Evolutionary conservation across 495 filamentous ascomycete species (phyloP).

Genomic region (Penicillium argentinense): DNA sequence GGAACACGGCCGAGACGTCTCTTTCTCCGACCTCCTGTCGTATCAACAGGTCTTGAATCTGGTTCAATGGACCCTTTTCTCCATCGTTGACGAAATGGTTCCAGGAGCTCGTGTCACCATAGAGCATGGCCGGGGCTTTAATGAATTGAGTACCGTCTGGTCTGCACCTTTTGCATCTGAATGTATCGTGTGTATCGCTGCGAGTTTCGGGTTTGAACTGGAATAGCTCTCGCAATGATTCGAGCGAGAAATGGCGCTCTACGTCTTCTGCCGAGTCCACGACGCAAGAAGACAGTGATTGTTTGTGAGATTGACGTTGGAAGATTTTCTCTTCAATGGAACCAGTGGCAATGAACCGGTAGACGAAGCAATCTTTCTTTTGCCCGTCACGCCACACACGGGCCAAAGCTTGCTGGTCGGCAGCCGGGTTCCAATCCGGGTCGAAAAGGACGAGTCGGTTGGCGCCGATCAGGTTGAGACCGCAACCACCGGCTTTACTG

Average conservation of each 20-base stretch:
- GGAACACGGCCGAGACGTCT: slow-evolving; percentile 91
- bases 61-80: slow-evolving; percentile 62
- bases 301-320: slow-evolving; percentile 97
- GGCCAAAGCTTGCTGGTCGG: slow-evolving; percentile 95
- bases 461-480: slow-evolving; percentile 94
- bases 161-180: slow-evolving; percentile 96
- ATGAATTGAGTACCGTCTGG: slow-evolving; percentile 81
- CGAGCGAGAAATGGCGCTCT: slow-evolving; percentile 90
- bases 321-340: slow-evolving; percentile 99
- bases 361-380: slow-evolving; percentile 99
- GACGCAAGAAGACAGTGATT: slow-evolving; percentile 94
- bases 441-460: slow-evolving; percentile 97
- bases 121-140: slow-evolving; percentile 90
- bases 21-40: slow-evolving; percentile 78
- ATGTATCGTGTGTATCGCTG: slow-evolving; percentile 96
- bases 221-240: slow-evolving; percentile 87
- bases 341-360: slow-evolving; percentile 96
- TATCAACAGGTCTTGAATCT: slow-evolving; percentile 89
- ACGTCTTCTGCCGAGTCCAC: slow-evolving; percentile 97
- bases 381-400: slow-evolving; percentile 99
- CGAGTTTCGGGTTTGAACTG: slow-evolving; percentile 80
- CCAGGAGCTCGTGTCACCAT: slow-evolving; percentile 98
- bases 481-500: slow-evolving; percentile 94
- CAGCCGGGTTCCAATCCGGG: slow-evolving; percentile 98
- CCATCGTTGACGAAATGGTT: slow-evolving; percentile 90